Evolutionary conservation across 768 basidiomycete genomes (phyloP), one percentile per base, ranked within the genome.

Genomic region (Rhizopogon salebrosus): DNA sequence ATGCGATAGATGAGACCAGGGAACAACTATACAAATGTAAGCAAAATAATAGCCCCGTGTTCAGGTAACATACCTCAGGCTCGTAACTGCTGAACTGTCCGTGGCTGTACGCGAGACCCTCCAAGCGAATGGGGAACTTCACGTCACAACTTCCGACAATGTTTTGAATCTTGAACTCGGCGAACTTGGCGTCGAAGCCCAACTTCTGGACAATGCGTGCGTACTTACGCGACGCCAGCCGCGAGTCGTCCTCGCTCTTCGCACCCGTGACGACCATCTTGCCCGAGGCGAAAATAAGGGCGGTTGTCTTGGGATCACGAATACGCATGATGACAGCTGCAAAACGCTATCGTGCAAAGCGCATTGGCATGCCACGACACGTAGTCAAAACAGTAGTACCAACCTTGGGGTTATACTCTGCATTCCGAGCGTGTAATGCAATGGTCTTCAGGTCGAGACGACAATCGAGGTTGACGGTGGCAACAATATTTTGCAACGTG

Each of bases 231-330:
- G 94, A 95, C 48, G 97, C 95, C 56, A 98, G 76, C 48, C 95
- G 83, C 62, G 93, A 95, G 65, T 99, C 95, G 70, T 98, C 95
- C 72, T 98, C 95, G 29, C 91, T 93, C 80, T 98, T 99, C 43
- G 97, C 97, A 67, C 97, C 97, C 37, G 97, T 98, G 54, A 98
- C 95, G 70, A 99, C 97, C 92, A 99, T 98, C 83, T 98, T 99
- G 67, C 97, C 97, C 53, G 93, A 95, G 31, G 97, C 97, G 71
- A 99, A 99, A 72, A 99, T 98, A 61, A 99, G 84, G 22, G 95
- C 97, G 48, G 97, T 99, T 54, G 97, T 99, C 80, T 99, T 99
- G 48, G 97, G 97, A 63, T 98, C 97, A 61, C 97, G 94, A 66
- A 99, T 98, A 72, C 97, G 92, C 97, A 99, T 99, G 75, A 99